Evolutionary conservation across 495 filamentous ascomycete genomes (phyloP).

Genomic region (Podospora pseudopauciseta): DNA sequence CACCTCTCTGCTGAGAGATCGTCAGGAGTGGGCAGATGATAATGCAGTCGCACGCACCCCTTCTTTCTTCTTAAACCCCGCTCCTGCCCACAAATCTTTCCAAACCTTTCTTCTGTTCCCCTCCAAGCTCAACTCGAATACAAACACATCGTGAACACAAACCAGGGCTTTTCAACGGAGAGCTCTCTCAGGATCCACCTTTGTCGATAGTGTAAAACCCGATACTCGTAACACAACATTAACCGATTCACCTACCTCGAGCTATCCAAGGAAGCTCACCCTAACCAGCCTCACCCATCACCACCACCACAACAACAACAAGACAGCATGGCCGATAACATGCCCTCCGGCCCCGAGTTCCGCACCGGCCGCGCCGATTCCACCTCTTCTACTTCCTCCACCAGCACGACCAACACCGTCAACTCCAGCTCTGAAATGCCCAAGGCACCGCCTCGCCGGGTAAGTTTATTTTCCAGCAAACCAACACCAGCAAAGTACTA

Average conservation of each 20-base stretch:
- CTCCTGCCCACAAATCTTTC: not conserved
- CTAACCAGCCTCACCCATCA: not conserved
- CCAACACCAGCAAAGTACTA: not conserved
- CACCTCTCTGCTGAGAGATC: not conserved
- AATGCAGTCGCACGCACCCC: not conserved
- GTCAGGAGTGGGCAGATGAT: not conserved
- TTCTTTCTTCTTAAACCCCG: not conserved
- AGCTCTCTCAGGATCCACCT: not conserved
- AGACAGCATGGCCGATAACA: constrained; percentile 19
- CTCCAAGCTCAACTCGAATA: not conserved
- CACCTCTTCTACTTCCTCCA: constrained; percentile 26
- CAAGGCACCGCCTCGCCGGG: constrained; percentile 9
- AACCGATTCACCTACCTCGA: not conserved
- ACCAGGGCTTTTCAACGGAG: not conserved
- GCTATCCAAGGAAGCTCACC: not conserved
- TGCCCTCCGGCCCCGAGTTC: constrained; percentile 16
- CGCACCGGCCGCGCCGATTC: constrained; percentile 31
- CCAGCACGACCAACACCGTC: not conserved
- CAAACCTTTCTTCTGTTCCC: not conserved
- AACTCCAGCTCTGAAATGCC: not conserved
- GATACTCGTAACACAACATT: not conserved
- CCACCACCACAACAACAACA: not conserved
- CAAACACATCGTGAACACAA: not conserved
- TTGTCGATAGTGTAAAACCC: not conserved
- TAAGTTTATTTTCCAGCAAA: constrained; percentile 7